Evolutionary conservation across 495 filamentous ascomycete species (phyloP), one percentile per base, ranked within the genome.

Genomic region (Penicillium fimorum): DNA sequence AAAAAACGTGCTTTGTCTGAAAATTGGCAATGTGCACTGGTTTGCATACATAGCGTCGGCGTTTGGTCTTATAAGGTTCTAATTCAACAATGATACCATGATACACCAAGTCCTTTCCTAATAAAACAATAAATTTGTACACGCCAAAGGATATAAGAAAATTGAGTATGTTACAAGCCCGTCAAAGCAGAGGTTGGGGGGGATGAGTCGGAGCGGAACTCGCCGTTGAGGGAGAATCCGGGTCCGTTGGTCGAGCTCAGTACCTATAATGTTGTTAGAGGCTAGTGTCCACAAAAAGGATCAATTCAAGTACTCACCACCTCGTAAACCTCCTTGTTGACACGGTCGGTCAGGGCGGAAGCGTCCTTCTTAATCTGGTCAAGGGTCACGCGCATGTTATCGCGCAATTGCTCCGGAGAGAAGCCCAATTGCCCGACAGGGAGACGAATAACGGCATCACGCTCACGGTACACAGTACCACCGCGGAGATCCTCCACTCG

Each of bases 341-440:
- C 79, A 58, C 78, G 79, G 63, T 95, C 87, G 47, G 85, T 88
- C 50, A 96, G 56, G 10, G 69, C 66, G 29, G 71, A 73, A 38
- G 93, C 83, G 65, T 96, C 90, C 68, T 82, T 83, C 83, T 91
- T 96, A 49, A 98, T 67, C 54, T 83, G 76, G 2, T 79, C 79
- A 63, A 97, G 79, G 56, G 96, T 86, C 33, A 83, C 75, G 73
- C 84, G 87, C 72, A 97, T 80, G 72, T 98, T 98, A 61, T 85
- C 85, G 58, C 85, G 81, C 74, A 98, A 70, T 79, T 93, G 84
- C 67, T 91, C 84, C 18, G 94, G 92, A 11, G 90, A 89, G 71
- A 96, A 97, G 3, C 82, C 89, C 68, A 98, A 76, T 72, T 97
- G 93, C 8, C 92, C 94, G 55, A 98, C 81, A 13, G 93, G 86